phyloP scores from a whole-genome alignment of 2,329 filamentous ascomycete genomes.

The Stagonosporopsis cucurbitacearum region DNA sequence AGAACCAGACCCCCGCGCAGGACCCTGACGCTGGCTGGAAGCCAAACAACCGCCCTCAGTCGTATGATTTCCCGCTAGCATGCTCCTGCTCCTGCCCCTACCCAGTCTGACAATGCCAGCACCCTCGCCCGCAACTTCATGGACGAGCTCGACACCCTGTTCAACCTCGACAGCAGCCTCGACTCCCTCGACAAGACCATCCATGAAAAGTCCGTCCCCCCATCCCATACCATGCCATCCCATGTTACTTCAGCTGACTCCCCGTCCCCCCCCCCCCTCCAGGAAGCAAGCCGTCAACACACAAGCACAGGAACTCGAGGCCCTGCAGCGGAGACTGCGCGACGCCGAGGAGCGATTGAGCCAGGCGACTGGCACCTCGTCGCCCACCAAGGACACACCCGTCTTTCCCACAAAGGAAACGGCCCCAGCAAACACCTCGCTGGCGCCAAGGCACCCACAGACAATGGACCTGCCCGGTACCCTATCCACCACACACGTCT shows the following conservation, averaged over 20 bases:
- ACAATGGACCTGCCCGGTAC: slow-evolving; percentile 18
- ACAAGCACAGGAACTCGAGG: slow-evolving; percentile 80
- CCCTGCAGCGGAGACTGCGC: slow-evolving; percentile 80
- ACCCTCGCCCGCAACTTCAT: slow-evolving; percentile 90
- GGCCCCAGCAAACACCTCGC: slow-evolving; percentile 28
- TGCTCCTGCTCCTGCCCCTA: too few relatives aligned
- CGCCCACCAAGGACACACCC: slow-evolving; percentile 39
- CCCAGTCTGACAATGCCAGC: slow-evolving; percentile 57
- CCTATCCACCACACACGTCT: background rate
- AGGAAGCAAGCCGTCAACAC: slow-evolving; percentile 81
- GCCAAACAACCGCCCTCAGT: slow-evolving; percentile 81
- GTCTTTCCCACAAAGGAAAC: slow-evolving; percentile 38
- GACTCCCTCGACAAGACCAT: slow-evolving; percentile 77
- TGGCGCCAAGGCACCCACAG: slow-evolving; percentile 21
- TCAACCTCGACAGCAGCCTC: slow-evolving; percentile 82
- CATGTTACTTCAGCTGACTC: slow-evolving; percentile 13
- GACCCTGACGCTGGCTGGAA: slow-evolving; percentile 77
- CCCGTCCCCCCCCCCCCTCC: slow-evolving; percentile 9
- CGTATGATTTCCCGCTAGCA: slow-evolving; percentile 63
- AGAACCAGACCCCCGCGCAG: slow-evolving; percentile 15
- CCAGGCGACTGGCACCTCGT: slow-evolving; percentile 42
- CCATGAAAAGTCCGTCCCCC: slow-evolving; percentile 76
- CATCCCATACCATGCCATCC: background rate
- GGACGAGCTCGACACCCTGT: slow-evolving; percentile 83
- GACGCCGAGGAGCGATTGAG: slow-evolving; percentile 81